Conservation (phyloP, 1,139 yeast species). For the Protomyces inouyei region DNA sequence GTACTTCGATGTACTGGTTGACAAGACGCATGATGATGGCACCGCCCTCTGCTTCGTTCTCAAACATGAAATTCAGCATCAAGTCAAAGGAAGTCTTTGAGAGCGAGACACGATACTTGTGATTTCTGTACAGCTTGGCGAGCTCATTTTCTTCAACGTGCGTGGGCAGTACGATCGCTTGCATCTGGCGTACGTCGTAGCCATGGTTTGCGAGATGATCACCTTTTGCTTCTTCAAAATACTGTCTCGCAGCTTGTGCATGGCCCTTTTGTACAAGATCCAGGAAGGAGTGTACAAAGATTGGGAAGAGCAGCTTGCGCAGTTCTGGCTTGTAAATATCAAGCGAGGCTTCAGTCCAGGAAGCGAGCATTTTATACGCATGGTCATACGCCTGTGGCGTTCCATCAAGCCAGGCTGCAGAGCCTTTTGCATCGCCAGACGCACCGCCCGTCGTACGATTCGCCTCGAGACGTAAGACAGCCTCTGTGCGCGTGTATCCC, state of each 20-base stretch:
- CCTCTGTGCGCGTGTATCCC: slow-evolving; percentile 91
- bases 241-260: slow-evolving; percentile 56
- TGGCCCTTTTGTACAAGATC: slow-evolving; percentile 46
- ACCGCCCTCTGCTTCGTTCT: slow-evolving; percentile 90
- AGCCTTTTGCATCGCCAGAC: slow-evolving; percentile 26
- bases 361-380: slow-evolving; percentile 72
- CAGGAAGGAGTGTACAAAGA: slow-evolving; percentile 81
- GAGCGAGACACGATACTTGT: slow-evolving; percentile 69
- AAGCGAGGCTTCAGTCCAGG: slow-evolving; percentile 87
- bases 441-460: slow-evolving; percentile 31
- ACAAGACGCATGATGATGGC: slow-evolving; percentile 76
- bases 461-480: slow-evolving; percentile 81
- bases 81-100: slow-evolving; percentile 82
- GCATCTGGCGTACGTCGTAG: slow-evolving; percentile 64
- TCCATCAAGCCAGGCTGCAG: slow-evolving; percentile 39
- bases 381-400: slow-evolving; percentile 69
- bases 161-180: slow-evolving; percentile 70
- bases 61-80: slow-evolving; percentile 79
- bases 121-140: slow-evolving; percentile 66
- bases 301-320: slow-evolving; percentile 75
- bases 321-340: slow-evolving; percentile 84
- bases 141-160: slow-evolving; percentile 78
- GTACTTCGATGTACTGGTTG: slow-evolving; percentile 77
- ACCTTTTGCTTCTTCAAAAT: slow-evolving; percentile 66
- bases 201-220: slow-evolving; percentile 78